Evolutionary conservation across 1,139 yeast species (phyloP), one percentile per base, ranked within the genome.

Genomic region (Sugiyamaella novakii): DNA sequence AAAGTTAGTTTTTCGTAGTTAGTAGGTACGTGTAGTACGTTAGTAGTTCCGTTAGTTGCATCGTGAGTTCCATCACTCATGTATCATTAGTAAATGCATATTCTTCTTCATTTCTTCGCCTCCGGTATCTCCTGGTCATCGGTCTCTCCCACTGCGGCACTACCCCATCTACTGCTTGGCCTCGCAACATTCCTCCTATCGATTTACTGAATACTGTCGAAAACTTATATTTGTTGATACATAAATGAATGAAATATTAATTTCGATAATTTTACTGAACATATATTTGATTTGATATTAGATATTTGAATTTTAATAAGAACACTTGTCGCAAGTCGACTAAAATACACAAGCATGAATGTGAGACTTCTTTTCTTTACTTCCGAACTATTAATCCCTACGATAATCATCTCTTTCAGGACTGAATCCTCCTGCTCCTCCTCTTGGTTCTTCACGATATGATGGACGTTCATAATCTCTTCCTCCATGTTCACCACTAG

Each of bases 331-430:
- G 40, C 19, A 31, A 14, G 35, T 31, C 19, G 35, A 31, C 35
- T 31, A 31, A 12, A 12, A 11, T 35, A 22, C 28, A 22, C 5
- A 11, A 8, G 39, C 7, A n/a, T 8, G 37, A n/a, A 17, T 15
- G 14, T 15, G 5, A 12, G 18, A 14, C 15, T 18, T 14, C 10
- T 38, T 22, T 38, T n/a, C 12, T 6, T 29, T n/a, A 3, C 15
- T 15, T 10, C 14, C 29, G 8, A 5, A 12, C 18, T 17, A 11
- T 31, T 39, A 47, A 37, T 47, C 50, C 24, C 50, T 28, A 19
- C 57, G 55, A 34, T 54, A 54, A 25, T 56, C 59, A n/a, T 57
- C 62, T 19, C 62, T 48, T 15, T 58, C 62, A 27, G 43, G 43
- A 22, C 54, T 48, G 25, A 53, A 51, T 30, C 55, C 27, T 24